Percentiles rank a stretch among this genome's conserved stretches.
These are phyloP conservation scores for Colletotrichum siamense DNA, from an alignment of 2,329 filamentous ascomycete species.

Conservation along the genomic window DNA sequence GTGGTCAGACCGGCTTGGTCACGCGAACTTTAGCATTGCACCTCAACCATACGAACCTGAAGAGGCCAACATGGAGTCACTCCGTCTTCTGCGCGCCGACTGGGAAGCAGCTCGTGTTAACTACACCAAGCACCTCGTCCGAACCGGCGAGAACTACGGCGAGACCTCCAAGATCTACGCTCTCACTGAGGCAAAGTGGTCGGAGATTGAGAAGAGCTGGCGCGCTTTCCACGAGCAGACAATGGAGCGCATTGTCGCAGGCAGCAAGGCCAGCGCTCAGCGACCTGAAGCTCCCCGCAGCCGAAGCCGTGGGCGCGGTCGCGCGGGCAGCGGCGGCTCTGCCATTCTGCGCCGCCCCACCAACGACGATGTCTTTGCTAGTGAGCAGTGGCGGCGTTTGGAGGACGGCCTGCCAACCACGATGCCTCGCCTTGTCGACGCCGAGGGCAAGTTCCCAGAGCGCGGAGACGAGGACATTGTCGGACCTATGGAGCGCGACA, in stretches of 20 bases:
- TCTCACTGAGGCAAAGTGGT: slow-evolving; percentile 89
- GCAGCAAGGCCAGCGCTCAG: slow-evolving; percentile 35
- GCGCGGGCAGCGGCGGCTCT: slow-evolving; percentile 47
- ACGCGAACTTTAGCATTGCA: slow-evolving; percentile 90
- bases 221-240: slow-evolving; percentile 71
- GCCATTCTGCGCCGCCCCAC: slow-evolving; percentile 33
- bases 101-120: slow-evolving; percentile 86
- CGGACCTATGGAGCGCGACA: slow-evolving; percentile 80
- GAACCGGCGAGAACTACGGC: slow-evolving; percentile 90
- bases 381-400: slow-evolving; percentile 48
- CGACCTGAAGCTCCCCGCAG: slow-evolving; percentile 36
- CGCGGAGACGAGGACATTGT: slow-evolving; percentile 93
- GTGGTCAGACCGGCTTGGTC: slow-evolving; percentile 86
- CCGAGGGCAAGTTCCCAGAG: slow-evolving; percentile 84
- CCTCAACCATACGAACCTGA: slow-evolving; percentile 81
- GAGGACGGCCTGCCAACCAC: slow-evolving; percentile 65
- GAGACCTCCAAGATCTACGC: slow-evolving; percentile 87
- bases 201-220: slow-evolving; percentile 79
- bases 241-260: slow-evolving; percentile 54
- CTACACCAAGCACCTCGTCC: slow-evolving; percentile 87
- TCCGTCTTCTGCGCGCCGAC: slow-evolving; percentile 72
- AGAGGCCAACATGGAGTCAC: slow-evolving; percentile 59
- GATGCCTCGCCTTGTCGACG: slow-evolving; percentile 72
- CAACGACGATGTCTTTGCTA: slow-evolving; percentile 45
- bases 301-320: slow-evolving; percentile 44